phyloP scores from a whole-genome alignment of 108 stramenopile species.

The Cyclostephanos tholiformis region DNA sequence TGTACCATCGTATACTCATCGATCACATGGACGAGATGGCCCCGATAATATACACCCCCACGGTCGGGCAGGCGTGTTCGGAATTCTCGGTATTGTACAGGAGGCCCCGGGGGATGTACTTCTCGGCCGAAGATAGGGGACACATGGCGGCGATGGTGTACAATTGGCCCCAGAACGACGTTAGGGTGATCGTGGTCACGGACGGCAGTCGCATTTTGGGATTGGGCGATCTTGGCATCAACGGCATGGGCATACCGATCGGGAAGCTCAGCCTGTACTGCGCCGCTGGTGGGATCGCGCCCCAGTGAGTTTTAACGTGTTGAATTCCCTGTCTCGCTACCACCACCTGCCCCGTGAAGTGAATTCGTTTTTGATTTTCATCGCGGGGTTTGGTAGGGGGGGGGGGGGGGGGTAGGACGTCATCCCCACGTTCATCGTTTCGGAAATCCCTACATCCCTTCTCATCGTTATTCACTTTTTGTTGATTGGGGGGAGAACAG shows the following conservation, averaged over 20 bases:
- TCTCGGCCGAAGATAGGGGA: slow-evolving; percentile 88
- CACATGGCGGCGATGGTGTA: slow-evolving; percentile 93
- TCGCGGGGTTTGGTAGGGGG: too few species aligned
- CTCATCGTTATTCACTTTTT: too few species aligned
- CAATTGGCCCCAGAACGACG: slow-evolving; percentile 97
- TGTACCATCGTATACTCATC: slow-evolving; percentile 94
- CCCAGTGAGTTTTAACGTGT: slow-evolving; percentile 52
- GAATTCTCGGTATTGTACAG: slow-evolving; percentile 80
- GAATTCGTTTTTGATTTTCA: too few species aligned
- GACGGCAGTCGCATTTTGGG: slow-evolving; percentile 96
- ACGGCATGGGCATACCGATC: slow-evolving; percentile 96
- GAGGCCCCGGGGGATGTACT: slow-evolving; percentile 95
- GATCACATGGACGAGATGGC: slow-evolving; percentile 96
- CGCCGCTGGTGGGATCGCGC: slow-evolving; percentile 97
- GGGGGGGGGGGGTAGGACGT: too few species aligned
- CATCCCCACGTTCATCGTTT: background rate
- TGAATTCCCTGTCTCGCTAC: too few species aligned
- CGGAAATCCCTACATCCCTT: background rate
- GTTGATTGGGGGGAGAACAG: background rate
- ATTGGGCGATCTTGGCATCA: slow-evolving; percentile 95
- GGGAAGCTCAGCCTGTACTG: slow-evolving; percentile 95
- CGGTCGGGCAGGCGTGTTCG: slow-evolving; percentile 96
- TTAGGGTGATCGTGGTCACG: slow-evolving; percentile 96
- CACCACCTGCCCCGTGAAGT: background rate
- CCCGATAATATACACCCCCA: slow-evolving; percentile 98